Conservation (phyloP, 805 yeast species). For the Saturnispora sekii region DNA sequence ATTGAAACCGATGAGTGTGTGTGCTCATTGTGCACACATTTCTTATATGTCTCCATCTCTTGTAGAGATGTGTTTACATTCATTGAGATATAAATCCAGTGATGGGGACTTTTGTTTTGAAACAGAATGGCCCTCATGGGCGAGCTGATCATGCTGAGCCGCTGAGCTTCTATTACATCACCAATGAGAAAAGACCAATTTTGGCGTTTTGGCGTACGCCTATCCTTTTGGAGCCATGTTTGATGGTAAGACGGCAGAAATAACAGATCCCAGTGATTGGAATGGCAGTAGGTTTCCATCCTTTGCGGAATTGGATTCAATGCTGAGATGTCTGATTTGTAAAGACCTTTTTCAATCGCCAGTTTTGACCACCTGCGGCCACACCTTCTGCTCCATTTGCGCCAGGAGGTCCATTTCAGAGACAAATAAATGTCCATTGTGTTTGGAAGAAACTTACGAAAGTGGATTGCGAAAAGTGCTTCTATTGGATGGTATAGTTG, state of each 20-base stretch:
- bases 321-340: constrained; percentile 78
- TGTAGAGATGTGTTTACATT: constrained; percentile 36
- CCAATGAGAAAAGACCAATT: neutral
- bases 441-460: constrained; percentile 61
- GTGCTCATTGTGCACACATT: constrained; percentile 28
- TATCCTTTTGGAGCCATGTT: constrained; percentile 6
- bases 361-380: constrained; percentile 75
- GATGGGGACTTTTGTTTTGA: constrained; percentile 26
- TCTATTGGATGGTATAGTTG: constrained; percentile 60
- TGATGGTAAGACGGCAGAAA: constrained; percentile 19
- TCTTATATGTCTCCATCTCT: constrained; percentile 23
- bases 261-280: constrained; percentile 74
- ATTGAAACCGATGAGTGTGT: constrained; percentile 11
- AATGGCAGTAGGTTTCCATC: constrained; percentile 41
- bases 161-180: constrained; percentile 4
- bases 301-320: constrained; percentile 53
- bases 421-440: constrained; percentile 65
- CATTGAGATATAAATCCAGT: constrained; percentile 27
- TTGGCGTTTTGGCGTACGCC: neutral
- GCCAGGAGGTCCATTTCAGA: constrained; percentile 60
- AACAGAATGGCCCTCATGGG: constrained; percentile 38
- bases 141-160: constrained; percentile 8
- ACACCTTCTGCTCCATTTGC: constrained; percentile 83
- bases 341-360: constrained; percentile 77
- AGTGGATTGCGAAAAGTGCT: constrained; percentile 59